These are phyloP conservation scores for Tolypocladium pustulatum DNA, from an alignment of 2,329 filamentous ascomycete genomes.

Conservation along the genomic window DNA sequence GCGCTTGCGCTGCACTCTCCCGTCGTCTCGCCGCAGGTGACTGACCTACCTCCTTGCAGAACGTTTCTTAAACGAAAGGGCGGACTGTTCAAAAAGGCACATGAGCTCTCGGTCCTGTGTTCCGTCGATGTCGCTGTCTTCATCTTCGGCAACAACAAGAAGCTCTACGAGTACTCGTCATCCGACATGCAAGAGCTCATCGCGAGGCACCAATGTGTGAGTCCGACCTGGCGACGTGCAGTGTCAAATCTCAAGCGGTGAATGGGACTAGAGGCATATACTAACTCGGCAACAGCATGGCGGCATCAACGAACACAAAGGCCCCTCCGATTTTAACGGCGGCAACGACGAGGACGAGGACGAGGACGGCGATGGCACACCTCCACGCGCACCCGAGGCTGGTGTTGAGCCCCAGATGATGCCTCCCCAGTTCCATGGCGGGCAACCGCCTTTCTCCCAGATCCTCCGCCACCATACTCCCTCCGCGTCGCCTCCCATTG, in stretches of 20 bases:
- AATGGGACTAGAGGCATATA: background rate
- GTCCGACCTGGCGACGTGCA: conserved; percentile 24
- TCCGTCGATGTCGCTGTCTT: conserved; percentile 98
- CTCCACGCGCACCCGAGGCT: conserved; percentile 52
- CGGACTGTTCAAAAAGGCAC: conserved; percentile 97
- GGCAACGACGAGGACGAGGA: conserved; percentile 80
- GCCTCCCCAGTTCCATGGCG: conserved; percentile 59
- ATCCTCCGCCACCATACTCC: conserved; percentile 74
- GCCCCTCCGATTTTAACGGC: conserved; percentile 82
- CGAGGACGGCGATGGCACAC: conserved; percentile 59
- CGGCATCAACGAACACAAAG: conserved; percentile 90
- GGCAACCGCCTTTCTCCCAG: conserved; percentile 59
- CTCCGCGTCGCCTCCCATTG: conserved; percentile 80
- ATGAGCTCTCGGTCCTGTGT: conserved; percentile 94
- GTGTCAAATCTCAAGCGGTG: background rate
- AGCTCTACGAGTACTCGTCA: conserved; percentile 96
- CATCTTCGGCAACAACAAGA: conserved; percentile 98
- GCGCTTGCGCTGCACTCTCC: background rate
- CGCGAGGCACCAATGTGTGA: conserved; percentile 78
- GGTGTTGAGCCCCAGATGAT: conserved; percentile 49
- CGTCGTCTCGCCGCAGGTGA: background rate
- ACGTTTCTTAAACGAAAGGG: conserved; percentile 99
- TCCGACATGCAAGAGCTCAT: conserved; percentile 87
- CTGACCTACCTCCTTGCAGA: conserved; percentile 32
- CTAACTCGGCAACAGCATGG: conserved; percentile 55